A percentile compares a stretch with the other conserved stretches of the same genome.
Evolutionary conservation across 2,329 filamentous ascomycete genomes (phyloP).

Genomic region (Phyllosticta paracitricarpa): DNA sequence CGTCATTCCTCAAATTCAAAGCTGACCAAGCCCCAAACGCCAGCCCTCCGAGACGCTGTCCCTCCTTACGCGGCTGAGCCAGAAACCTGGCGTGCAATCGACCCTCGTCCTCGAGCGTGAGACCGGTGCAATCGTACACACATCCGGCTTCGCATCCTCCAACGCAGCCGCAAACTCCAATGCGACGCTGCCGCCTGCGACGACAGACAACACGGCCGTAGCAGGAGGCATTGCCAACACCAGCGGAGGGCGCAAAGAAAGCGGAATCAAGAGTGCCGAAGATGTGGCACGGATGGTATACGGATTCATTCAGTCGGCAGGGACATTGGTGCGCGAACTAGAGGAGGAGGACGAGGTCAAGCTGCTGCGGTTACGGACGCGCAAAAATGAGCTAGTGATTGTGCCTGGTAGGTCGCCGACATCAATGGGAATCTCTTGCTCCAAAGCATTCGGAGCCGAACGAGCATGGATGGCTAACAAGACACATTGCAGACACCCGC

Average conservation of each 20-base stretch:
- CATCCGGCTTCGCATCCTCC: constrained; percentile 56
- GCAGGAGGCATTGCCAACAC: constrained; percentile 18
- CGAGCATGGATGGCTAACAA: not conserved
- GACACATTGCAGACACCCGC: constrained; percentile 46
- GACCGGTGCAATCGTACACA: constrained; percentile 64
- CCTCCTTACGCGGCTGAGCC: constrained; percentile 58
- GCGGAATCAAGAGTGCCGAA: constrained; percentile 51
- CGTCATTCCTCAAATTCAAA: not conserved
- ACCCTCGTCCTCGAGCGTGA: constrained; percentile 64
- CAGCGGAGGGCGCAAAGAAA: constrained; percentile 26
- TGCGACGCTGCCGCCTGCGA: constrained; percentile 24
- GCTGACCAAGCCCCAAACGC: not conserved
- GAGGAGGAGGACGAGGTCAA: constrained; percentile 71
- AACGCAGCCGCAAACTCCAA: constrained; percentile 42
- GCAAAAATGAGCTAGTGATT: constrained; percentile 75
- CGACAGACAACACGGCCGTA: constrained; percentile 18
- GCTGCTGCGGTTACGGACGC: constrained; percentile 66
- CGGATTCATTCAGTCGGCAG: constrained; percentile 62
- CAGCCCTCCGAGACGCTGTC: constrained; percentile 49
- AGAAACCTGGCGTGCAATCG: constrained; percentile 70
- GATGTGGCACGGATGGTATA: constrained; percentile 69
- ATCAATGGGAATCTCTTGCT: not conserved
- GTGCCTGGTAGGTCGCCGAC: constrained; percentile 46
- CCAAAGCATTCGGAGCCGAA: not conserved
- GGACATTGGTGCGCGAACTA: constrained; percentile 59